A percentile compares a stretch with the other conserved stretches of the same genome.
These are phyloP conservation scores for Xylaria flabelliformis DNA, from an alignment of 495 filamentous ascomycete species.

Conservation along the genomic window DNA sequence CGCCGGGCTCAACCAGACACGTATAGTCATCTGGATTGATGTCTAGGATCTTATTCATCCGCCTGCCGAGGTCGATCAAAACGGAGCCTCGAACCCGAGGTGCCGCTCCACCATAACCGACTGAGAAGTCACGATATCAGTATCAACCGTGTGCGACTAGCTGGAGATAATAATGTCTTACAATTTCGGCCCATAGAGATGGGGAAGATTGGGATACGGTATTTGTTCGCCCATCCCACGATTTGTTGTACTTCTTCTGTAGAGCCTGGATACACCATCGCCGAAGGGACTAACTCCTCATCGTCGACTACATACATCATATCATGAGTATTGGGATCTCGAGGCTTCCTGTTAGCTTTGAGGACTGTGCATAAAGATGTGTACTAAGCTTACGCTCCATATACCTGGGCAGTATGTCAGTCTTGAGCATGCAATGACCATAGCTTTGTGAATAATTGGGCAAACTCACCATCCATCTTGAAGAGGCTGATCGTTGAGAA, in stretches of 20 bases:
- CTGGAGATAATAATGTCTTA: slow-evolving; percentile 25
- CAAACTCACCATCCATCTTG: slow-evolving; percentile 53
- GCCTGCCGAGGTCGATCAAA: slow-evolving; percentile 57
- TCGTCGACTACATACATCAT: slow-evolving; percentile 58
- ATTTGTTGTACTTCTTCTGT: slow-evolving; percentile 55
- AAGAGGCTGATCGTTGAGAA: slow-evolving; percentile 54
- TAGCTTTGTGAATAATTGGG: not conserved
- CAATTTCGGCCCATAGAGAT: slow-evolving; percentile 60
- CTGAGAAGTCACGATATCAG: slow-evolving; percentile 28
- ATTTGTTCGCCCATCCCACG: slow-evolving; percentile 55
- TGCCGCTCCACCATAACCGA: slow-evolving; percentile 63
- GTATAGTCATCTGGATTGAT: slow-evolving; percentile 57
- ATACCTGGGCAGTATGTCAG: slow-evolving; percentile 41
- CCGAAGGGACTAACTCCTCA: slow-evolving; percentile 58
- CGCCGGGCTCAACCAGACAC: slow-evolving; percentile 60
- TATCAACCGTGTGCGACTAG: not conserved
- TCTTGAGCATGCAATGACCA: not conserved
- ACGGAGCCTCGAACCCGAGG: slow-evolving; percentile 59
- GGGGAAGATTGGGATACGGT: slow-evolving; percentile 57
- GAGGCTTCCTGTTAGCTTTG: not conserved
- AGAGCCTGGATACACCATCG: slow-evolving; percentile 55
- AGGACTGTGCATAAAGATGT: not conserved
- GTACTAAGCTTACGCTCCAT: slow-evolving; percentile 50
- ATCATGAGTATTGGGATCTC: slow-evolving; percentile 60
- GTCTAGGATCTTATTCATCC: slow-evolving; percentile 61